Percentiles rank a stretch among this genome's conserved stretches.
phyloP scores from a whole-genome alignment of 2,329 filamentous ascomycete species.

The Phoma sp. region DNA sequence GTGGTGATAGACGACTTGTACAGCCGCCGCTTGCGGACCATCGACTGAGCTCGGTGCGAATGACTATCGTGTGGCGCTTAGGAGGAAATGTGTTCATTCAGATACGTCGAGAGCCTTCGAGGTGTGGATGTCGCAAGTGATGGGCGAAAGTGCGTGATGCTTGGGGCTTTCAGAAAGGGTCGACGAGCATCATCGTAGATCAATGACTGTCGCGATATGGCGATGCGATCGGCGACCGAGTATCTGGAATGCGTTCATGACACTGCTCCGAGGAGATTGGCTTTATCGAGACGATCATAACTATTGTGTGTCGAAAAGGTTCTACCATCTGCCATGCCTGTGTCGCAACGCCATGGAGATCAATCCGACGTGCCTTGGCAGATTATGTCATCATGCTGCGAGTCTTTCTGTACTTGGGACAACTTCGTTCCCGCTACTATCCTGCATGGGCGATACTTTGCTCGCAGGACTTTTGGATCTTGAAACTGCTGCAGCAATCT shows the following conservation, averaged over 20 bases:
- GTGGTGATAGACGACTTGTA: background rate
- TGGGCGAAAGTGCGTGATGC: slow-evolving; percentile 16
- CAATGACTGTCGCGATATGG: background rate
- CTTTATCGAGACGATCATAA: background rate
- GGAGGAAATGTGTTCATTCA: background rate
- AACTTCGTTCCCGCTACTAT: too few species aligned
- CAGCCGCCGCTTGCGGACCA: background rate
- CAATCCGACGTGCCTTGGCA: background rate
- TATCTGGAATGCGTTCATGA: background rate
- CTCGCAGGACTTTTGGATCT: background rate
- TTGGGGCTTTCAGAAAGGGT: background rate
- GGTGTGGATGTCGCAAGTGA: slow-evolving; percentile 14
- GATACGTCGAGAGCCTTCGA: background rate
- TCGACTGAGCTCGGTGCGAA: background rate
- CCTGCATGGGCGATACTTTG: background rate
- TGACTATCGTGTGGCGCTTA: slow-evolving; percentile 1
- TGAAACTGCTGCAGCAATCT: too few species aligned
- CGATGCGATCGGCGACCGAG: background rate
- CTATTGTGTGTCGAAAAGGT: too few species aligned
- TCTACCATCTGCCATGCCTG: too few species aligned
- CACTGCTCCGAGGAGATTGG: background rate
- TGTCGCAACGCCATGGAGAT: too few species aligned
- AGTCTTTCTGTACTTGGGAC: background rate
- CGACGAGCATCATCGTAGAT: background rate
- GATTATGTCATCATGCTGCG: background rate